These are phyloP conservation scores for Pleurotus salmoneostramineus DNA, from an alignment of 768 basidiomycete species.

Conservation along the genomic window DNA sequence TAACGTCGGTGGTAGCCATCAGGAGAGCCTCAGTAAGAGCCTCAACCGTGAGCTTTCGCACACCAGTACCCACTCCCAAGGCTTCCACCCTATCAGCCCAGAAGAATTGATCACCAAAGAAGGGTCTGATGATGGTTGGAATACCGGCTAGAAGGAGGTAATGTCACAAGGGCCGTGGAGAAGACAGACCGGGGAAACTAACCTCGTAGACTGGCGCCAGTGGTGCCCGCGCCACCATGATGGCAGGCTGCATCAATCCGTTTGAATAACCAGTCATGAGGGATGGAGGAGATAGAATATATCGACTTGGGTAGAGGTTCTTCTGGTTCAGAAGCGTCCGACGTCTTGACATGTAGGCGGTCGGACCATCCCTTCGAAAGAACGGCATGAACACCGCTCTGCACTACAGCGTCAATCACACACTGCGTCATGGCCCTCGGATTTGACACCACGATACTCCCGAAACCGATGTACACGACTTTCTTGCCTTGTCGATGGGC, in stretches of 20 bases:
- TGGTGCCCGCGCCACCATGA: constrained; percentile 96
- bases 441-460: constrained; percentile 95
- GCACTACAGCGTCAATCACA: constrained; percentile 83
- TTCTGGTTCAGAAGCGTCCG: constrained; percentile 57
- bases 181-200: constrained; percentile 14
- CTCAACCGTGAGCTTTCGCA: constrained; percentile 84
- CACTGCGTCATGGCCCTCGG: constrained; percentile 89
- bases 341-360: constrained; percentile 65
- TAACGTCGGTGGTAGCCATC: constrained; percentile 81
- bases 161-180: neutral
- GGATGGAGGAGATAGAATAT: constrained; percentile 80
- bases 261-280: constrained; percentile 95
- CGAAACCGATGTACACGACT: constrained; percentile 96
- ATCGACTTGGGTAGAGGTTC: constrained; percentile 76
- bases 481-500: constrained; percentile 79
- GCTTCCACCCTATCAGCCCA: constrained; percentile 99
- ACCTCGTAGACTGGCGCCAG: constrained; percentile 93
- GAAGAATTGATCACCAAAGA: constrained; percentile 98
- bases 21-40: constrained; percentile 73
- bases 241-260: constrained; percentile 96
- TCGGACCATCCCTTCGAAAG: constrained; percentile 99
- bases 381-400: constrained; percentile 88
- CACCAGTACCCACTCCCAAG: constrained; percentile 83
- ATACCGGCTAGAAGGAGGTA: constrained; percentile 60
- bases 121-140: constrained; percentile 94